These are phyloP conservation scores for Laetiporus sulphureus DNA, from an alignment of 1,284 basidiomycete species.

Conservation along the genomic window DNA sequence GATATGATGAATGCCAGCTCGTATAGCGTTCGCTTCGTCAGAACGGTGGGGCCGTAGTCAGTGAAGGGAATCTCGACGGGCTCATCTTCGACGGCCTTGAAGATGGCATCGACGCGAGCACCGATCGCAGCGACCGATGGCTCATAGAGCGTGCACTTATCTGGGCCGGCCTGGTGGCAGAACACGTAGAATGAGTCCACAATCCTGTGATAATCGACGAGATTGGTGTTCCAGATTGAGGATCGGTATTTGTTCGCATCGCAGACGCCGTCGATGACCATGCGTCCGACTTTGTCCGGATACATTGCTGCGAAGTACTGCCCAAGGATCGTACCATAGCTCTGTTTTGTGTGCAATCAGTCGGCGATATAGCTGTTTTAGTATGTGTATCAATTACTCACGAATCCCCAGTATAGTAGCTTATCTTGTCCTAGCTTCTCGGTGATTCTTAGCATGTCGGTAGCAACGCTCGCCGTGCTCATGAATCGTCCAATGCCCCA, in stretches of 20 bases:
- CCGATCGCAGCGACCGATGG: conserved; percentile 19
- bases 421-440: conserved; percentile 37
- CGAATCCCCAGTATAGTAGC: conserved; percentile 48
- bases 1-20: conserved; percentile 26
- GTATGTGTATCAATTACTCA: conserved; percentile 19
- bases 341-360: conserved; percentile 6
- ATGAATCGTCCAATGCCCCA: conserved; percentile 29
- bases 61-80: conserved; percentile 17
- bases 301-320: conserved; percentile 39
- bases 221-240: conserved; percentile 17
- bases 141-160: conserved; percentile 32
- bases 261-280: conserved; percentile 27
- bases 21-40: conserved; percentile 13
- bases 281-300: conserved; percentile 32
- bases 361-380: no score
- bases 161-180: conserved; percentile 32
- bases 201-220: conserved; percentile 17
- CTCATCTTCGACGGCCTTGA: conserved; percentile 25
- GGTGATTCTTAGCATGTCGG: conserved; percentile 46
- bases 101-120: conserved; percentile 21
- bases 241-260: conserved; percentile 20
- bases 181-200: conserved; percentile 29
- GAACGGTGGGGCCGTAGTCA: conserved; percentile 5
- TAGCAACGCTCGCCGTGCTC: conserved; percentile 37
- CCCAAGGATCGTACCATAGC: conserved; percentile 41